These are phyloP conservation scores for Pleurotus platypus DNA, from an alignment of 768 basidiomycete species.

Conservation along the genomic window DNA sequence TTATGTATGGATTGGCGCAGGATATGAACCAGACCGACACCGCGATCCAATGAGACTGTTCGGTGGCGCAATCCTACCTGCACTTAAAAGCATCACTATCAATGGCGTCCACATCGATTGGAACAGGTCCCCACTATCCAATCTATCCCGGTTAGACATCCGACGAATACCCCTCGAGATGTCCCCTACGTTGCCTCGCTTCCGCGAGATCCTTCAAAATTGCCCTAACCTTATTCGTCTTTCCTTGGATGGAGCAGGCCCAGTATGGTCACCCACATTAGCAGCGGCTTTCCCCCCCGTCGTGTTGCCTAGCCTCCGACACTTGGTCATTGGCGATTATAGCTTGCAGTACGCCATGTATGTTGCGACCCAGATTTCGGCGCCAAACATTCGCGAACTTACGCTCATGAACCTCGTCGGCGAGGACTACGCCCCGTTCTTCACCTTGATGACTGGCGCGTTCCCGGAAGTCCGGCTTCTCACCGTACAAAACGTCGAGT, in stretches of 20 bases:
- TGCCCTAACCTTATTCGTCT: constrained; percentile 53
- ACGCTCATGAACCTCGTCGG: constrained; percentile 52
- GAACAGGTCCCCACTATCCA: constrained; percentile 38
- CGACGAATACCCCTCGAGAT: constrained; percentile 54
- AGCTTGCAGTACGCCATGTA: constrained; percentile 43
- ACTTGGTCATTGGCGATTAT: constrained; percentile 57
- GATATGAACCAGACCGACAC: constrained; percentile 31
- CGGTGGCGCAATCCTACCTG: constrained; percentile 41
- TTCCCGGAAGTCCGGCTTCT: constrained; percentile 54
- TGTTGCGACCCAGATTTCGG: constrained; percentile 45
- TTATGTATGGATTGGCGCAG: constrained; percentile 40
- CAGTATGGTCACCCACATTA: constrained; percentile 28
- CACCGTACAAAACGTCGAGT: constrained; percentile 44
- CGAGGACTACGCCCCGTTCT: constrained; percentile 48
- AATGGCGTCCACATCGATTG: constrained; percentile 65
- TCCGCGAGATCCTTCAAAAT: constrained; percentile 46
- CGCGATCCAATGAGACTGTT: constrained; percentile 39
- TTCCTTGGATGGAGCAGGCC: constrained; percentile 61
- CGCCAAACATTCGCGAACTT: constrained; percentile 55
- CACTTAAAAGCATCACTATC: constrained; percentile 48
- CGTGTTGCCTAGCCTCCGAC: constrained; percentile 43
- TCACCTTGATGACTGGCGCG: constrained; percentile 38
- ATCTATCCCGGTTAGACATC: constrained; percentile 64
- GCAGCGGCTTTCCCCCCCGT: constrained; percentile 30
- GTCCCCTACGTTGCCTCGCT: constrained; percentile 45